A percentile compares a stretch with the other conserved stretches of the same genome.
Evolutionary conservation across 2,329 filamentous ascomycete genomes (phyloP).

Genomic region (Triangularia verruculosa): DNA sequence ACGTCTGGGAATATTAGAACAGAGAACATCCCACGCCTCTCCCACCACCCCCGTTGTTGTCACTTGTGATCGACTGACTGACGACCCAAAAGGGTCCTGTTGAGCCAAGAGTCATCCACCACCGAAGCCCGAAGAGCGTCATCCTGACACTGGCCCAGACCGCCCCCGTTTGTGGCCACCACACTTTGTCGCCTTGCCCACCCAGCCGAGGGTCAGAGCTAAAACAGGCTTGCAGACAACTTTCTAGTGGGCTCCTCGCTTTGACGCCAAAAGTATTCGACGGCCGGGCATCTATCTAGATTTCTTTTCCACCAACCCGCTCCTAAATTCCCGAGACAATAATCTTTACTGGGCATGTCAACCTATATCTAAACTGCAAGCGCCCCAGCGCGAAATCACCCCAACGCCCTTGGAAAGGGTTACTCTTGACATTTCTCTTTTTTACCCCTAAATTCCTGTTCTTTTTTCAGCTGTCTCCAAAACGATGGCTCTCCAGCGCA

Average conservation of each 20-base stretch:
- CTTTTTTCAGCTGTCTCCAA: background rate
- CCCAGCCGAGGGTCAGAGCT: slow-evolving; percentile 8
- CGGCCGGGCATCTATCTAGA: slow-evolving; percentile 3
- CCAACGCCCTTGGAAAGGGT: background rate
- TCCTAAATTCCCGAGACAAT: background rate
- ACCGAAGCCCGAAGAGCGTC: background rate
- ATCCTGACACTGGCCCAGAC: slow-evolving; percentile 1
- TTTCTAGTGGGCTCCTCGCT: background rate
- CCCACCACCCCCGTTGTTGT: background rate
- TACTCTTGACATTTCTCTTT: background rate
- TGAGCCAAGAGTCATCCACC: background rate
- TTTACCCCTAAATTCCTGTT: slow-evolving; percentile 3
- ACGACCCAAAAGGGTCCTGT: background rate
- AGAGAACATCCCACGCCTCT: background rate
- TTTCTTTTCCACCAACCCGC: slow-evolving; percentile 7
- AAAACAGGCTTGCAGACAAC: slow-evolving; percentile 8
- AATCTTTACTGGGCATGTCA: background rate
- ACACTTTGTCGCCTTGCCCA: background rate
- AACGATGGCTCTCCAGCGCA: slow-evolving; percentile 25
- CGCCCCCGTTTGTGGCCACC: slow-evolving; percentile 3
- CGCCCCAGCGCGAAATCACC: slow-evolving; percentile 5
- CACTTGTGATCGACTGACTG: background rate
- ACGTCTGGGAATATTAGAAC: background rate
- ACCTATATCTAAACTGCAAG: slow-evolving; percentile 15
- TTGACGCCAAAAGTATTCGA: slow-evolving; percentile 3